Evolutionary conservation across 345 rosid species (phyloP).

Genomic region (Luvunga scandens): DNA sequence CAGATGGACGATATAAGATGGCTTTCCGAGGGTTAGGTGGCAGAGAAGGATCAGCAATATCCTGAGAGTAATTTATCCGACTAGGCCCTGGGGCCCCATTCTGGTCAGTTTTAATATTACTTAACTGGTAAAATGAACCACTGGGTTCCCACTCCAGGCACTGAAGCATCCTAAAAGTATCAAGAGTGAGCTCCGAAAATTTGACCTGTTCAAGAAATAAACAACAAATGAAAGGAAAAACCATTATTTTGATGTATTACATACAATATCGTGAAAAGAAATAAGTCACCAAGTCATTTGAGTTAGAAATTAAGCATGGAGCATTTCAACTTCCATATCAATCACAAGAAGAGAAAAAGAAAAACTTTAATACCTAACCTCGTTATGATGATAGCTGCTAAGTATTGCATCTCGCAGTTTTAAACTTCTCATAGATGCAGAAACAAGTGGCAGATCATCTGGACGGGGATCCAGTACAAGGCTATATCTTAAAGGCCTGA

Average conservation of each 20-base stretch:
- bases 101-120: conserved; percentile 50
- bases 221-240: background rate
- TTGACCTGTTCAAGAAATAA: conserved; percentile 58
- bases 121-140: conserved; percentile 75
- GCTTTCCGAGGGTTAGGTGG: conserved; percentile 91
- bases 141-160: conserved; percentile 98
- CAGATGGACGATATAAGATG: conserved; percentile 79
- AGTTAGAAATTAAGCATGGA: conserved; percentile 7
- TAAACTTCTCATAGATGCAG: conserved; percentile 52
- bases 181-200: conserved; percentile 93
- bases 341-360: conserved; percentile 18
- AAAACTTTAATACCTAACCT: conserved; percentile 53
- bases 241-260: background rate
- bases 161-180: conserved; percentile 96
- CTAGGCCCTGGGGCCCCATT: conserved; percentile 57
- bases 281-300: background rate
- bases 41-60: conserved; percentile 82
- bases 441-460: conserved; percentile 56
- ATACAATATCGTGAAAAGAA: background rate
- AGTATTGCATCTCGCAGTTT: conserved; percentile 81
- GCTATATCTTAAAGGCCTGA: conserved; percentile 91
- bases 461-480: conserved; percentile 72
- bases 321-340: conserved; percentile 12
- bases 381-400: conserved; percentile 81
- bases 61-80: conserved; percentile 55